These are phyloP conservation scores for Melastoma candidum DNA, from an alignment of 441 rosid genomes.

Conservation along the genomic window DNA sequence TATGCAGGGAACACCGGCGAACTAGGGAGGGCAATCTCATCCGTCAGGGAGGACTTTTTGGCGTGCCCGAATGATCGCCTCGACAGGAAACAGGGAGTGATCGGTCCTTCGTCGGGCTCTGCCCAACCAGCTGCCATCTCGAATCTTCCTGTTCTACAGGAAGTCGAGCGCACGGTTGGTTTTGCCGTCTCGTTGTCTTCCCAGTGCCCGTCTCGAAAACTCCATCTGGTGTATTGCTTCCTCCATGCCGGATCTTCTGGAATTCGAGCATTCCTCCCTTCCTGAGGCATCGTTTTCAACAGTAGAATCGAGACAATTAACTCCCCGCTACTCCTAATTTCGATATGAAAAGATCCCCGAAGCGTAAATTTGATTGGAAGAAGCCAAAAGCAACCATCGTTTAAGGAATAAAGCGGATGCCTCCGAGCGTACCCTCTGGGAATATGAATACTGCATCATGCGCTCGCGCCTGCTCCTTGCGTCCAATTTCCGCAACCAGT, in stretches of 20 bases:
- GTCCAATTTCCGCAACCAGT: conserved; percentile 49
- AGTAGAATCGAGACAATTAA: background rate
- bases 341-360: background rate
- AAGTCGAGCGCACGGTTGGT: conserved; percentile 15
- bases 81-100: conserved; percentile 37
- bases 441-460: conserved; percentile 69
- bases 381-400: background rate
- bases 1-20: conserved; percentile 50
- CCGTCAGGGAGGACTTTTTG: conserved; percentile 24
- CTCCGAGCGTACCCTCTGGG: conserved; percentile 44
- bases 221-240: conserved; percentile 34
- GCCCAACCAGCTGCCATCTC: conserved; percentile 23
- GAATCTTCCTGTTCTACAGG: conserved; percentile 18
- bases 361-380: background rate
- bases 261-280: conserved; percentile 35
- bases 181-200: conserved; percentile 16
- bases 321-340: background rate
- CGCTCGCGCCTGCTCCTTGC: conserved; percentile 57
- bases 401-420: background rate
- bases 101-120: conserved; percentile 34
- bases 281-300: conserved; percentile 28
- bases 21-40: conserved; percentile 28
- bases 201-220: conserved; percentile 24
- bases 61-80: conserved; percentile 57
- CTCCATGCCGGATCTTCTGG: conserved; percentile 27